A percentile compares a stretch with the other conserved stretches of the same genome.
Conservation (phyloP, 805 yeast genomes). For the Blastobotrys attinorum region DNA sequence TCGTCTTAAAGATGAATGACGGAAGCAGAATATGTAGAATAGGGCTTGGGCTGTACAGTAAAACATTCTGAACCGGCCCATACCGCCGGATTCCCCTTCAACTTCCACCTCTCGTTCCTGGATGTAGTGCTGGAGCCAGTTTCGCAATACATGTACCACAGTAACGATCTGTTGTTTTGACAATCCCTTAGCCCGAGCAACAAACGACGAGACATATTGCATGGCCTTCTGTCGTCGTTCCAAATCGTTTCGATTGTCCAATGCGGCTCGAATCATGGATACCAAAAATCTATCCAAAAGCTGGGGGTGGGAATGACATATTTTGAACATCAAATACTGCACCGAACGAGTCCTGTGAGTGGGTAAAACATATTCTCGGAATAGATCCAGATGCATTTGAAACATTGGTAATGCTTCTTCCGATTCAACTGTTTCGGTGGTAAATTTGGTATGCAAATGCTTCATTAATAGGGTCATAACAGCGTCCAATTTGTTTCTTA, state of each 20-base stretch:
- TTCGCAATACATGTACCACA: constrained; percentile 72
- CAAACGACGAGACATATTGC: constrained; percentile 85
- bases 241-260: constrained; percentile 56
- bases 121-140: constrained; percentile 78
- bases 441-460: constrained; percentile 42
- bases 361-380: constrained; percentile 76
- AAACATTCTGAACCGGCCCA: constrained; percentile 84
- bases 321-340: constrained; percentile 75
- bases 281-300: constrained; percentile 80
- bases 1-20: constrained; percentile 53
- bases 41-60: constrained; percentile 89
- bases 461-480: constrained; percentile 52
- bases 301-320: constrained; percentile 75
- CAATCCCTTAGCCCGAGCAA: constrained; percentile 76
- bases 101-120: constrained; percentile 82
- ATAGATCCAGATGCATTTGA: constrained; percentile 65
- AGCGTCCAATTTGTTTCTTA: constrained; percentile 65
- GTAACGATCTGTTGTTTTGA: constrained; percentile 66
- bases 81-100: constrained; percentile 53
- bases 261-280: constrained; percentile 72
- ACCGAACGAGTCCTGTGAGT: constrained; percentile 87
- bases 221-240: constrained; percentile 80
- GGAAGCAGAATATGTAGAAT: constrained; percentile 84
- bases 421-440: constrained; percentile 41
- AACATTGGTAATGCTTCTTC: constrained; percentile 64